These are phyloP conservation scores for Pseudohalonectria lignicola DNA, from an alignment of 2,329 filamentous ascomycete genomes.

Conservation along the genomic window DNA sequence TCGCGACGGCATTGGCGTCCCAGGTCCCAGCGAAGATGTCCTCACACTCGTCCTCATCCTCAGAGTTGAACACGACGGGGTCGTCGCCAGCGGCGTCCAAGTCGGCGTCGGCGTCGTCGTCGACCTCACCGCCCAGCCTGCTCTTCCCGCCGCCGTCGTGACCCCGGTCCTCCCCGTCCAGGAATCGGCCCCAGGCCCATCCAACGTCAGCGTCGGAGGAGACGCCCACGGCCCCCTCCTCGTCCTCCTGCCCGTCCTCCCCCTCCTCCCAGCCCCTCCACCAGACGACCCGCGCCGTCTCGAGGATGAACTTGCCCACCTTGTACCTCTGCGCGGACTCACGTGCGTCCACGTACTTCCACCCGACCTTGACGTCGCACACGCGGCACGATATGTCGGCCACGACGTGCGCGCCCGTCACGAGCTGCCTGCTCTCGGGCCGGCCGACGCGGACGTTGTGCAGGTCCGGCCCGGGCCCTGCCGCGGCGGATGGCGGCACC, in stretches of 20 bases:
- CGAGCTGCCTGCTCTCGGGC: constrained; percentile 43
- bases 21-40: constrained; percentile 53
- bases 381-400: constrained; percentile 49
- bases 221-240: neutral
- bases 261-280: constrained; percentile 32
- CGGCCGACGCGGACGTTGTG: constrained; percentile 45
- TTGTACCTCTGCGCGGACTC: constrained; percentile 54
- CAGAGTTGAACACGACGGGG: constrained; percentile 45
- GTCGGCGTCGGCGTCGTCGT: constrained; percentile 5
- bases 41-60: constrained; percentile 56
- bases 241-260: constrained; percentile 4
- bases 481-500: constrained; percentile 7
- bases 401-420: constrained; percentile 53
- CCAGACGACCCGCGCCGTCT: constrained; percentile 45
- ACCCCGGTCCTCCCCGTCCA: constrained; percentile 6
- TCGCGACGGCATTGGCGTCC: constrained; percentile 41
- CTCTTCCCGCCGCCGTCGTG: constrained; percentile 1
- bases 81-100: constrained; percentile 8
- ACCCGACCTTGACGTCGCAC: constrained; percentile 48
- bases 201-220: constrained; percentile 3
- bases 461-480: constrained; percentile 21
- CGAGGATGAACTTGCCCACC: constrained; percentile 57
- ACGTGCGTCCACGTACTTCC: constrained; percentile 57
- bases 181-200: too few relatives aligned
- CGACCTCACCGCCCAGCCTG: constrained; percentile 3